Base-by-base conservation (phyloP, 2,329 filamentous ascomycete species). In the Neoascochyta sp. region DNA sequence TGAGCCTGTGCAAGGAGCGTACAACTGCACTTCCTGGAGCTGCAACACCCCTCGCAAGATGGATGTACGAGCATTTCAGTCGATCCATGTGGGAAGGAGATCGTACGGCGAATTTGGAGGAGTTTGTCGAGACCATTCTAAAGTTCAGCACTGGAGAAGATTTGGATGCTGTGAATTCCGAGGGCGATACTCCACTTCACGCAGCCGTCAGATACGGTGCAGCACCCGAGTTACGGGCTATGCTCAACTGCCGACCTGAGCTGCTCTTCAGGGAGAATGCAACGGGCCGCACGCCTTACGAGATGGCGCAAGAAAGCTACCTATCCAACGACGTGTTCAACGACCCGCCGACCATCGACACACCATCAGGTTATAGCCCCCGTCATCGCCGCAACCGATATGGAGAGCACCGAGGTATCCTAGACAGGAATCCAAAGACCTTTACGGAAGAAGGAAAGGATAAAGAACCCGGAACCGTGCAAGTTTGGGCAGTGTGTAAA, bases 191-290 rank as follows among this genome's bases (percentile, higher is more conserved):
- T 0, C 71, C 74, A 5, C 65, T 86, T 0, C 82, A 86, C 48
- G 71, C 68, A 0, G 69, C 74, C 8, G 68, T 79, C 12, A 53
- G 59, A 6, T 47, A 60, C 9, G 43, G 63, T 19, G 43, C 65
- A 6, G 52, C 50, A 19, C 44, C 73, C 1, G 47, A 65, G 21
- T 59, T 66, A 9, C 49, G 66, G 3, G 48, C 84, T 3, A 55
- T 65, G 28, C 61, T 88, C 8, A 64, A 74, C 7, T 66, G 66
- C 43, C 69, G 75, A 11, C 75, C 81, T 0, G 67, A 70, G 15
- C 67, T 88, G 2, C 64, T 87, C 0, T 72, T 76, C 45, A 75
- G 80, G 13, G 86, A 92, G 56, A 89, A 89, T 45, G 77, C 83
- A 0, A 83, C 83, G 0, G 86, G 86, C 2, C 73, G 76, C 10